These are phyloP conservation scores for Purpureocillium takamizusanense DNA, from an alignment of 2,329 filamentous ascomycete genomes.

Conservation along the genomic window DNA sequence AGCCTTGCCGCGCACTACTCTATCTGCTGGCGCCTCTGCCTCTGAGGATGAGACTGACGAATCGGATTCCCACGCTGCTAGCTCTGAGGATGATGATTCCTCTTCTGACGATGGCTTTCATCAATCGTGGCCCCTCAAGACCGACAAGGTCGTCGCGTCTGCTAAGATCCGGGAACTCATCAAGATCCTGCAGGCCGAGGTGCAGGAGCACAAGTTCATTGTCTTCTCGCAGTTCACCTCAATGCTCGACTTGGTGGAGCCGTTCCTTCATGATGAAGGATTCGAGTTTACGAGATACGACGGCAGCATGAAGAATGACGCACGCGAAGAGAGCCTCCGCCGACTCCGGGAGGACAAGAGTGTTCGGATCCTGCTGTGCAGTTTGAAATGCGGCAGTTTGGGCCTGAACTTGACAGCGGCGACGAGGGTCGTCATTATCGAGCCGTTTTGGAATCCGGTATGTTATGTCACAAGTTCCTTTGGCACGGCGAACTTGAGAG, in stretches of 20 bases:
- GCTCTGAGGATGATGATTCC: slow-evolving; percentile 30
- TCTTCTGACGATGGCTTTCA: slow-evolving; percentile 29
- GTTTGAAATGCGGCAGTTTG: slow-evolving; percentile 84
- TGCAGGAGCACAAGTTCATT: slow-evolving; percentile 84
- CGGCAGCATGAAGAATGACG: slow-evolving; percentile 88
- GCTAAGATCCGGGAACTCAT: slow-evolving; percentile 88
- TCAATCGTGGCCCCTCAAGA: slow-evolving; percentile 20
- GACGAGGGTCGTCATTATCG: slow-evolving; percentile 85
- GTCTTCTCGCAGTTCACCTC: slow-evolving; percentile 98
- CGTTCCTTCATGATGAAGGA: slow-evolving; percentile 67
- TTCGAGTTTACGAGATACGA: slow-evolving; percentile 87
- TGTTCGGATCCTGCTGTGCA: slow-evolving; percentile 82
- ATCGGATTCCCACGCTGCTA: slow-evolving; percentile 24
- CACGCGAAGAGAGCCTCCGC: slow-evolving; percentile 76
- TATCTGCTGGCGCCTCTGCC: slow-evolving; percentile 16
- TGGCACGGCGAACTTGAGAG: too few species aligned
- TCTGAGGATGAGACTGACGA: slow-evolving; percentile 21
- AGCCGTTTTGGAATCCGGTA: slow-evolving; percentile 97
- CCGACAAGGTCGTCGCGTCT: slow-evolving; percentile 51
- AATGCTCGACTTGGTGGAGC: slow-evolving; percentile 94
- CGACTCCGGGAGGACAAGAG: slow-evolving; percentile 64
- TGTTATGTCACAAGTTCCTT: too few species aligned
- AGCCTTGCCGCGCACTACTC: slow-evolving; percentile 4
- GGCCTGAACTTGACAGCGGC: slow-evolving; percentile 93
- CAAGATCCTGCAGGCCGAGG: slow-evolving; percentile 70